phyloP scores from a whole-genome alignment of 2,329 filamentous ascomycete species.

The Scleromitrula shiraiana region DNA sequence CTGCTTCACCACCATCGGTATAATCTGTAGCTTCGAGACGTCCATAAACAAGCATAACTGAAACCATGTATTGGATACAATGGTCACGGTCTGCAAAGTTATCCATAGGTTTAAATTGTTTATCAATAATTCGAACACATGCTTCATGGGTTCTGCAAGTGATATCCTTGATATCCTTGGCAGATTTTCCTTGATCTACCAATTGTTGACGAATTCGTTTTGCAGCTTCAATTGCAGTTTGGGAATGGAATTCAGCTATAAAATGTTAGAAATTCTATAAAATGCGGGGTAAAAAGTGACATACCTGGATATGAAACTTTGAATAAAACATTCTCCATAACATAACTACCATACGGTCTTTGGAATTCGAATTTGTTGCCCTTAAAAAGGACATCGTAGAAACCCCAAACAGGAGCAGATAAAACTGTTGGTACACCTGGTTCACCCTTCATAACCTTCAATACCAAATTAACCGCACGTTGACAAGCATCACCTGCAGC shows the following conservation, averaged over 20 bases:
- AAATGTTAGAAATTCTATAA: slow-evolving; percentile 20
- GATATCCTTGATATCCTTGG: slow-evolving; percentile 86
- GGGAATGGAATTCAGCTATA: slow-evolving; percentile 89
- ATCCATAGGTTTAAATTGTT: slow-evolving; percentile 99
- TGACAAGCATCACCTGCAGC: slow-evolving; percentile 97
- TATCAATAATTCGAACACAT: slow-evolving; percentile 98
- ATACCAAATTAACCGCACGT: slow-evolving; percentile 80
- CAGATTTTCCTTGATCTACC: slow-evolving; percentile 77
- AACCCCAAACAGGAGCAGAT: slow-evolving; percentile 89
- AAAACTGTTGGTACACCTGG: slow-evolving; percentile 86
- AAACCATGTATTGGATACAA: slow-evolving; percentile 99
- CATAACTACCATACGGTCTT: slow-evolving; percentile 92
- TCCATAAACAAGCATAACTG: slow-evolving; percentile 92
- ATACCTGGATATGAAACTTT: slow-evolving; percentile 96
- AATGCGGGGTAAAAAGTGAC: slow-evolving; percentile 22
- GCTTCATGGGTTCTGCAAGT: slow-evolving; percentile 97
- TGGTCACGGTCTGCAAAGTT: slow-evolving; percentile 99
- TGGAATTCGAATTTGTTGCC: slow-evolving; percentile 96
- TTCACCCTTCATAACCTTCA: slow-evolving; percentile 90
- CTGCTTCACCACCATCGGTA: slow-evolving; percentile 84
- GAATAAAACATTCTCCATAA: slow-evolving; percentile 99
- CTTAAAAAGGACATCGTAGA: slow-evolving; percentile 97
- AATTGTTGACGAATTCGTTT: slow-evolving; percentile 81
- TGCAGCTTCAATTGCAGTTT: slow-evolving; percentile 93
- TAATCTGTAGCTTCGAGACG: slow-evolving; percentile 92